Base-by-base conservation (phyloP, 805 yeast species). In the Metschnikowia gelsemii region DNA sequence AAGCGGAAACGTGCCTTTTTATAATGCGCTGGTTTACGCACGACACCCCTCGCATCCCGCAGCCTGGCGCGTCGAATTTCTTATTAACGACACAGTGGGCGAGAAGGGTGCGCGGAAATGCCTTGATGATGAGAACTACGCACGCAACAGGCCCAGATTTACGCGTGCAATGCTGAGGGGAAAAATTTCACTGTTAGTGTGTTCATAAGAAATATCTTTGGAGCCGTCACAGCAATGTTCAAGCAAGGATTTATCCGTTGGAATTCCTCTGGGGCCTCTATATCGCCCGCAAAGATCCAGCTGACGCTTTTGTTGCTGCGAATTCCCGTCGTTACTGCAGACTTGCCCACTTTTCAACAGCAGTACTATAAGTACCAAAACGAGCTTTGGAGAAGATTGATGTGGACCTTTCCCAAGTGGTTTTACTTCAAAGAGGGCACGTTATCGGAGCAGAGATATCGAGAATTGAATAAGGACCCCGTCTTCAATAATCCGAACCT, bases 321-420 rank as follows among this genome's bases (percentile, higher is more conserved):
- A 64, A 75, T 73, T 28, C 99, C 99, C 21, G 73, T 93, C 26
- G 79, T 93, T 34, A 87, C 96, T 2, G 83, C 86, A 8, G 91
- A 86, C 46, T 67, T 82, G 40, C 72, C 83, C 8, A 77, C 72
- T 42, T 84, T 91, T 53, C 96, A 88, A 54, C 57, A 70, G 45
- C 80, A 80, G 38, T 93, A 83, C 63, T 87, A 84, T 60, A 70
- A 79, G 40, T 93, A 93, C 62, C 96, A 90, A 63, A 78, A 80
- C 38, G 95, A 87, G 61, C 73, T 93, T 41, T 90, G 89, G 72
- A 82, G 82, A 58, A 77, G 98, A 55, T 73, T 93, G 52, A 89
- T 90, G 96, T 89, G 96, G 96, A 89, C 98, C 0, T 93, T 93
- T 64, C 98, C 99, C 4, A 81, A 84, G 54, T 88, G 88, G 78